Percentiles rank a stretch among this genome's conserved stretches.
These are phyloP conservation scores for Pyrus bretschneideri DNA, from an alignment of 306 rosid species.

Conservation along the genomic window DNA sequence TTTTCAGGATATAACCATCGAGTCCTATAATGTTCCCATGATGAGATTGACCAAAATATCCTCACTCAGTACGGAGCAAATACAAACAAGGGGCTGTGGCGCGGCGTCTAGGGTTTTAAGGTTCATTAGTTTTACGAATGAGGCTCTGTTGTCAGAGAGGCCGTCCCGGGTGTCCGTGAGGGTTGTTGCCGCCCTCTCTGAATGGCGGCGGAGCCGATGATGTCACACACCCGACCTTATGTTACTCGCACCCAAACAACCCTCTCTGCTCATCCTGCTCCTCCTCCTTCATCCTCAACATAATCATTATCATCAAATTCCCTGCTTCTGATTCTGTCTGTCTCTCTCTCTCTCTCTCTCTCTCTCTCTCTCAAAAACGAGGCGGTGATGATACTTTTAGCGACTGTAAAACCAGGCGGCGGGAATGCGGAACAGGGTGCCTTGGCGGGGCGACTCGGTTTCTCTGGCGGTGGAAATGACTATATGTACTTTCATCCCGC, in stretches of 20 bases:
- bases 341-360: background rate
- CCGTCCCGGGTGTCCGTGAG: background rate
- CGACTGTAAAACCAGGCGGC: background rate
- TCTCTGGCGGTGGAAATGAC: background rate
- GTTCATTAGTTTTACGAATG: conserved; percentile 38
- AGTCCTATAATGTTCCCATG: background rate
- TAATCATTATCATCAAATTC: background rate
- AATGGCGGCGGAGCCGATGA: conserved; percentile 34
- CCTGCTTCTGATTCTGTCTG: conserved; percentile 7
- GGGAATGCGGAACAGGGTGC: conserved; percentile 5
- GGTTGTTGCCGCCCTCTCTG: conserved; percentile 4
- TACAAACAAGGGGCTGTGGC: background rate
- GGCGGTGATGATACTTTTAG: conserved; percentile 36
- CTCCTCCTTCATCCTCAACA: background rate
- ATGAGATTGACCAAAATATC: background rate
- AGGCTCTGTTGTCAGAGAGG: conserved; percentile 33
- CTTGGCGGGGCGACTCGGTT: conserved; percentile 38
- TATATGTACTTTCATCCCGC: background rate
- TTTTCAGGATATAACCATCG: background rate
- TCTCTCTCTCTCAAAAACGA: background rate
- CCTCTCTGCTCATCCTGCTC: background rate
- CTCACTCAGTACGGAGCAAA: background rate
- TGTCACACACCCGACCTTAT: background rate
- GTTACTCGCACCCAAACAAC: background rate
- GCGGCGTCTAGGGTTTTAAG: background rate